phyloP scores from a whole-genome alignment of 495 filamentous ascomycete genomes.

The Pyrenula massariospora region DNA sequence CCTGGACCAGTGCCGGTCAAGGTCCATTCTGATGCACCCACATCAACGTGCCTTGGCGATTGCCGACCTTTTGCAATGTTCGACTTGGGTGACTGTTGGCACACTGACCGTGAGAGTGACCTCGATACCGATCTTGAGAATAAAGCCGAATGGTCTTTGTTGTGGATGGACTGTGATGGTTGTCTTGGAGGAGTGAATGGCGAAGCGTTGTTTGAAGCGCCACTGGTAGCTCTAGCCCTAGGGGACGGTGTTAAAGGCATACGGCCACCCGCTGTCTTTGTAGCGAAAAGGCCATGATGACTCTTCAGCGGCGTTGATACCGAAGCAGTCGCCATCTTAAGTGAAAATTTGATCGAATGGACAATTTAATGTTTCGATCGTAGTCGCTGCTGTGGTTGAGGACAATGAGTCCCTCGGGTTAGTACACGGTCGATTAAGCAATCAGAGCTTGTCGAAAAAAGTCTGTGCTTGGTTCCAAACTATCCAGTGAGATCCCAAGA shows the following conservation, averaged over 20 bases:
- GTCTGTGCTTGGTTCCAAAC: not conserved
- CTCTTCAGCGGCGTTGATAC: conserved; percentile 90
- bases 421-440: conserved; percentile 19
- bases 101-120: conserved; percentile 17
- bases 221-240: conserved; percentile 39
- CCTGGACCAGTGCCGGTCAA: conserved; percentile 68
- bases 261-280: conserved; percentile 84
- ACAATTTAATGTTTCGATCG: conserved; percentile 39
- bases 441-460: conserved; percentile 10
- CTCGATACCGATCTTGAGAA: conserved; percentile 57
- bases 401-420: conserved; percentile 9
- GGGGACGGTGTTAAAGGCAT: conserved; percentile 93
- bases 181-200: conserved; percentile 72
- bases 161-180: conserved; percentile 58
- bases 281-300: conserved; percentile 84
- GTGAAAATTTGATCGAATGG: conserved; percentile 19
- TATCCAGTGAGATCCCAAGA: conserved; percentile 38
- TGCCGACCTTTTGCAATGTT: conserved; percentile 70
- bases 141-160: conserved; percentile 59
- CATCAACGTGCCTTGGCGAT: conserved; percentile 71
- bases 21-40: conserved; percentile 86
- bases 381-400: conserved; percentile 8
- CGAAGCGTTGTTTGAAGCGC: conserved; percentile 46
- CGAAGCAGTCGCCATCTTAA: conserved; percentile 73
- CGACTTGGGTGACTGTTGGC: conserved; percentile 80